Percentiles rank a stretch among this genome's conserved stretches.
Evolutionary conservation across 2,329 filamentous ascomycete genomes (phyloP).

Genomic region (Fusarium sp.): DNA sequence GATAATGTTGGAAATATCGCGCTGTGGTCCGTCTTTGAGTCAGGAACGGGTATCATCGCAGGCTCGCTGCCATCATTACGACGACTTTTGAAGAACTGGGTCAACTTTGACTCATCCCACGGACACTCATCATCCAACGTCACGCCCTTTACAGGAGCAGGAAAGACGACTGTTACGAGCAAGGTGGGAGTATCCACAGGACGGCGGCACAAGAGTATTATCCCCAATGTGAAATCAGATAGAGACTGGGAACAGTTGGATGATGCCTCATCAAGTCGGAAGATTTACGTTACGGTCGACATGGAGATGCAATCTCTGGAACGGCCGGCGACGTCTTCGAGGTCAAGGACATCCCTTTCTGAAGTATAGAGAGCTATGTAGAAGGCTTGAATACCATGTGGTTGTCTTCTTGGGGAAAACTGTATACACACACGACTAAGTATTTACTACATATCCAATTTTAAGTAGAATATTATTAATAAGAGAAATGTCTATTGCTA

Average conservation of each 20-base stretch:
- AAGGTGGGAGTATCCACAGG: neutral
- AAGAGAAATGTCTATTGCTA: neutral
- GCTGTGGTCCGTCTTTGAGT: neutral
- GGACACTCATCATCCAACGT: neutral
- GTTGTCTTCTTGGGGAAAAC: neutral
- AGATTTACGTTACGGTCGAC: neutral
- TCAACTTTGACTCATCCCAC: neutral
- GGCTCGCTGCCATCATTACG: neutral
- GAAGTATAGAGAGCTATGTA: neutral
- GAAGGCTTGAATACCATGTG: neutral
- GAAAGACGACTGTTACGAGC: neutral
- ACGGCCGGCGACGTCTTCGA: neutral
- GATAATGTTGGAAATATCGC: neutral
- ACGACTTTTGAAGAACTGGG: neutral
- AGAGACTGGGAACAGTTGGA: neutral
- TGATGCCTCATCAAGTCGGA: neutral
- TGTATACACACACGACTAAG: neutral
- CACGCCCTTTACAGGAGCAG: neutral
- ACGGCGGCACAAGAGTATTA: neutral
- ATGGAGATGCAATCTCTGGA: neutral
- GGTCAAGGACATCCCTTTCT: neutral
- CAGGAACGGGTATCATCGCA: neutral
- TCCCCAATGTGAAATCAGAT: neutral
- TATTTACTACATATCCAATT: neutral
- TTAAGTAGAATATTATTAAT: neutral